Evolutionary conservation across 345 rosid species (phyloP), one percentile per base, ranked within the genome.

Genomic region (Salix exigua): DNA sequence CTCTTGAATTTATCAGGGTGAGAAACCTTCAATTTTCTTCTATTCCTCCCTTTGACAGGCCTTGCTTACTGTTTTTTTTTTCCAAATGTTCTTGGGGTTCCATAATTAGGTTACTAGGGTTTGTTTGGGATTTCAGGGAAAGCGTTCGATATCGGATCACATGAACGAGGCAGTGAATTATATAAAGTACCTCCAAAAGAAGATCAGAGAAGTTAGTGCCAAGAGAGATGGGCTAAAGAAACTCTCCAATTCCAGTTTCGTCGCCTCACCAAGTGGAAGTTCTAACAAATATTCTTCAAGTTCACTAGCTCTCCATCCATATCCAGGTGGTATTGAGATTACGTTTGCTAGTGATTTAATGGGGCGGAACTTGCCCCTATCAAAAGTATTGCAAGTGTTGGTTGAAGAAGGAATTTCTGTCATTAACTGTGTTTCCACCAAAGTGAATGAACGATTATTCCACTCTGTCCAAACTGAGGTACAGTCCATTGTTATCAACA

Each of bases 81-180:
- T 28, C 8, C 7, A 33, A 66, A 3, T 9, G n/a, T 71, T 58
- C 25, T 25, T 23, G 17, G 18, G 50, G 42, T 25, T 60, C 35
- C 46, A 35, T 35, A 19, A 14, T 42, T 63, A 51, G 50, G 74
- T 19, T 28, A 70, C 55, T 55, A 68, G 38, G 68, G 65, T 80
- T 62, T 81, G 77, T 70, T 14, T 77, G 73, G 55, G 66, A 17
- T 79, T 44, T 84, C 78, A 91, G 97, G 97, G 97, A 82, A 94
- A 90, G 82, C 90, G 98, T n/a, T 89, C 97, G 21, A 88, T 85
- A 69, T 92, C 98, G 30, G 98, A 94, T 85, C 96, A 91, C 69
- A 91, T 90, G 86, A 83, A 88, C 73, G 97, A 89, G 82, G 92
- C 95, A 1, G 88, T 86, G 81, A 89, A 89, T 65, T 94, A 92